A percentile compares a stretch with the other conserved stretches of the same genome.
phyloP scores from a whole-genome alignment of 2,329 filamentous ascomycete genomes.

The Incumbomyces delicatus region DNA sequence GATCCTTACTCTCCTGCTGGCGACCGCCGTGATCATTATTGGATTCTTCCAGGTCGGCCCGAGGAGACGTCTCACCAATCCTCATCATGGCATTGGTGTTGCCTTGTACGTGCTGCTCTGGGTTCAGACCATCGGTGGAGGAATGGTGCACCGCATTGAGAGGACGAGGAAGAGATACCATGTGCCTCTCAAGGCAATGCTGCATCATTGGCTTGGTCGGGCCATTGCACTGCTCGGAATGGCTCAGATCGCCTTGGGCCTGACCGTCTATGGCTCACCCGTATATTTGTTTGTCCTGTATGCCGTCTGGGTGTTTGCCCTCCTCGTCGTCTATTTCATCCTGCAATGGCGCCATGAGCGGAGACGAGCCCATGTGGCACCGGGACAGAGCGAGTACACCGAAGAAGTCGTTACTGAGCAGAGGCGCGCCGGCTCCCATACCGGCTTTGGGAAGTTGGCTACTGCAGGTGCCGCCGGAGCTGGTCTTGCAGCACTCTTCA shows the following conservation, averaged over 20 bases:
- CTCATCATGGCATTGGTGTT: constrained; percentile 57
- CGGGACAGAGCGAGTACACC: constrained; percentile 44
- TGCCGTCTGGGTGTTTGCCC: constrained; percentile 62
- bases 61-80: constrained; percentile 51
- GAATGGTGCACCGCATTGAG: constrained; percentile 45
- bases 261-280: constrained; percentile 88
- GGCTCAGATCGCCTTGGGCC: constrained; percentile 74
- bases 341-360: constrained; percentile 60
- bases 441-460: constrained; percentile 40
- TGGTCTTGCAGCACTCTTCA: constrained; percentile 45
- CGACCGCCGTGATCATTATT: constrained; percentile 52
- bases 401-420: constrained; percentile 43
- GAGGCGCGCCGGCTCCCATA: constrained; percentile 28
- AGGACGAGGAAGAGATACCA: constrained; percentile 44
- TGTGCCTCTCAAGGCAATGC: constrained; percentile 49
- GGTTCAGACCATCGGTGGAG: constrained; percentile 50
- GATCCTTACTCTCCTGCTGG: constrained; percentile 49
- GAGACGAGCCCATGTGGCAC: constrained; percentile 43
- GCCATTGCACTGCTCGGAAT: constrained; percentile 71
- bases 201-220: constrained; percentile 85
- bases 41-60: constrained; percentile 57
- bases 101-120: constrained; percentile 53
- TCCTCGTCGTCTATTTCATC: constrained; percentile 69
- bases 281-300: constrained; percentile 77
- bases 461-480: constrained; percentile 48